Evolutionary conservation across 2,329 filamentous ascomycete species (phyloP).

Genomic region (Aspergillus pseudonomiae): DNA sequence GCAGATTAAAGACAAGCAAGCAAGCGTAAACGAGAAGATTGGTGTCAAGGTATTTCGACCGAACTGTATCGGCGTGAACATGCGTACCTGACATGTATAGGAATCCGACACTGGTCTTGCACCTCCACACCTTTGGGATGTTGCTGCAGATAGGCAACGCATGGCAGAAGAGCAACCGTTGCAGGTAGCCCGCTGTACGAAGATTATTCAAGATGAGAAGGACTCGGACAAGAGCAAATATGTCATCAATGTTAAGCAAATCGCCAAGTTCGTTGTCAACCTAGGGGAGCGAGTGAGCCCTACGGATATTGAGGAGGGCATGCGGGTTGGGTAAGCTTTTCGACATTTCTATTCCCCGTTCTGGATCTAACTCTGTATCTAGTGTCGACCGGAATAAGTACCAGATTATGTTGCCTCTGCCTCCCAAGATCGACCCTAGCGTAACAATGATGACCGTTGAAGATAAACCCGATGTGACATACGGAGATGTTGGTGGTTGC

Average conservation of each 20-base stretch:
- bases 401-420: constrained; percentile 93
- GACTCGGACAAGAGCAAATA: constrained; percentile 99
- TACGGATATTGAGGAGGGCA: constrained; percentile 98
- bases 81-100: constrained; percentile 49
- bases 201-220: constrained; percentile 97
- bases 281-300: constrained; percentile 95
- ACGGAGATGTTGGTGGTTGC: constrained; percentile 97
- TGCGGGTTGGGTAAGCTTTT: constrained; percentile 77
- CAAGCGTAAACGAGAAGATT: constrained; percentile 98
- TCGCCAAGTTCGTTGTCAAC: constrained; percentile 98
- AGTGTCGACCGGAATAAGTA: constrained; percentile 98
- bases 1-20: constrained; percentile 98
- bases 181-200: constrained; percentile 96
- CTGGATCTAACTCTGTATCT: constrained; percentile 4
- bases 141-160: constrained; percentile 94
- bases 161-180: constrained; percentile 98
- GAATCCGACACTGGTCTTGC: constrained; percentile 98
- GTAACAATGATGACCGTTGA: constrained; percentile 99
- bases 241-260: constrained; percentile 99
- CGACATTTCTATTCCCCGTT: not conserved
- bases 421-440: constrained; percentile 97
- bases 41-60: constrained; percentile 54
- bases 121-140: constrained; percentile 97
- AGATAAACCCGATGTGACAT: constrained; percentile 98
- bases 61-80: constrained; percentile 15